phyloP scores from a whole-genome alignment of 441 rosid genomes.

The Macaranga tanarius region DNA sequence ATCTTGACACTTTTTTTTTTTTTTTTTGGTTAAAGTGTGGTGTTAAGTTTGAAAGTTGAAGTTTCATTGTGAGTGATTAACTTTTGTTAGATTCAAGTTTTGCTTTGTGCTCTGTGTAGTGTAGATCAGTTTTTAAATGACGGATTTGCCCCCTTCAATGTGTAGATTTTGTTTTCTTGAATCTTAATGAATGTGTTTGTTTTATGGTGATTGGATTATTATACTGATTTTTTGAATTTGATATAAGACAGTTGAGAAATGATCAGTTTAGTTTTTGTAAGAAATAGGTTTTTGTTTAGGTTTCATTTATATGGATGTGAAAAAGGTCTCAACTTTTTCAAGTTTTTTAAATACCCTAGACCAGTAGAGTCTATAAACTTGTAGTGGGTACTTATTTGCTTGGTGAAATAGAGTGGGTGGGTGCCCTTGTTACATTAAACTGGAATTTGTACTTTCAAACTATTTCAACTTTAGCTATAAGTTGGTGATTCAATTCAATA shows the following conservation, averaged over 20 bases:
- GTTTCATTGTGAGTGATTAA: not conserved
- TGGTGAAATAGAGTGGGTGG: not conserved
- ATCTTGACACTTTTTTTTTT: not conserved
- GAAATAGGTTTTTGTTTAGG: too few species aligned
- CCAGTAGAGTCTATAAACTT: not conserved
- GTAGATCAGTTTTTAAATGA: conserved; percentile 37
- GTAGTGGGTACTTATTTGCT: not conserved
- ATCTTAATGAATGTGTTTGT: not conserved
- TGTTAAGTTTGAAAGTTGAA: not conserved
- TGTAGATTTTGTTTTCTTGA: not conserved
- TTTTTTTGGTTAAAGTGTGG: not conserved
- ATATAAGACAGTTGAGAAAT: too few species aligned
- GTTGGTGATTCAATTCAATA: not conserved
- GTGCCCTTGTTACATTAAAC: not conserved
- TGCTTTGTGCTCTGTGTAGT: conserved; percentile 1
- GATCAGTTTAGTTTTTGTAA: too few species aligned
- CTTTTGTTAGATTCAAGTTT: not conserved
- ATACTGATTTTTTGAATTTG: too few species aligned
- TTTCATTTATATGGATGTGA: too few species aligned
- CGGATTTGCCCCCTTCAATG: conserved; percentile 17
- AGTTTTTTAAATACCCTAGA: not conserved
- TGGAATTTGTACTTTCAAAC: not conserved
- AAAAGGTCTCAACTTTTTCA: not conserved
- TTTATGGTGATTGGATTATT: not conserved
- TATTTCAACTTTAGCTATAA: not conserved